phyloP scores from a whole-genome alignment of 192 early-diverging fungal species.

The Gryganskiella cystojenkinii region DNA sequence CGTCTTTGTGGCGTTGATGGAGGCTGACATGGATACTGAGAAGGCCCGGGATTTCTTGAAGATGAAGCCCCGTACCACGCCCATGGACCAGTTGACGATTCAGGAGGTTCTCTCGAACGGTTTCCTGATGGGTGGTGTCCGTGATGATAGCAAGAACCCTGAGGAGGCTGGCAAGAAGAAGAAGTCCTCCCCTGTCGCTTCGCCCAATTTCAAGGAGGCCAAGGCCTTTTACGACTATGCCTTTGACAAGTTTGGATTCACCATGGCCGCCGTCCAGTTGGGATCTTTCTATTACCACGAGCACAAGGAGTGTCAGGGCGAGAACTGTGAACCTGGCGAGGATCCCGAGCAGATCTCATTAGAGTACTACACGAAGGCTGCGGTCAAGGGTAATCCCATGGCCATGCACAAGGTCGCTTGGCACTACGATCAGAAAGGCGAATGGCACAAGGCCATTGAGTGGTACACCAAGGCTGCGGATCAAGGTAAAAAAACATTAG shows the following conservation, averaged over 20 bases:
- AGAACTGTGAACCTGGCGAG: conserved; percentile 55
- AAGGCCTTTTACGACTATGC: conserved; percentile 60
- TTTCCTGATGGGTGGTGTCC: conserved; percentile 57
- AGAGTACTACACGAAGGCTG: conserved; percentile 60
- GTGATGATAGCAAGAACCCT: conserved; percentile 34
- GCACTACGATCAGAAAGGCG: conserved; percentile 59
- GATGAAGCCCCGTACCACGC: conserved; percentile 26
- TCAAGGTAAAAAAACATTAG: conserved; percentile 35
- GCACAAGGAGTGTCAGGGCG: conserved; percentile 55
- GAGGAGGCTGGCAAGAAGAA: conserved; percentile 23
- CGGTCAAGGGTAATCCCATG: conserved; percentile 62
- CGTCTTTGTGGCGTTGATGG: conserved; percentile 51
- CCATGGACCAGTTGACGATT: conserved; percentile 47
- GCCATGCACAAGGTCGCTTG: conserved; percentile 63
- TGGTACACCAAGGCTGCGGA: conserved; percentile 60
- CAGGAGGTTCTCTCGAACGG: conserved; percentile 58
- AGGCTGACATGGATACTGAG: conserved; percentile 57
- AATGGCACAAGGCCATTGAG: conserved; percentile 56
- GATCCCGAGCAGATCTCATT: conserved; percentile 59
- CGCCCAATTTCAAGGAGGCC: conserved; percentile 58
- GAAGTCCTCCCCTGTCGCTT: conserved; percentile 53
- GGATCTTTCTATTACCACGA: conserved; percentile 62
- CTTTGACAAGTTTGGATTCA: conserved; percentile 56
- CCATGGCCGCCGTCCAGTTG: conserved; percentile 65
- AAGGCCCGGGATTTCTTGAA: conserved; percentile 54